Base-by-base conservation (phyloP, 2,329 filamentous ascomycete species). In the Teratosphaeria viscida region DNA sequence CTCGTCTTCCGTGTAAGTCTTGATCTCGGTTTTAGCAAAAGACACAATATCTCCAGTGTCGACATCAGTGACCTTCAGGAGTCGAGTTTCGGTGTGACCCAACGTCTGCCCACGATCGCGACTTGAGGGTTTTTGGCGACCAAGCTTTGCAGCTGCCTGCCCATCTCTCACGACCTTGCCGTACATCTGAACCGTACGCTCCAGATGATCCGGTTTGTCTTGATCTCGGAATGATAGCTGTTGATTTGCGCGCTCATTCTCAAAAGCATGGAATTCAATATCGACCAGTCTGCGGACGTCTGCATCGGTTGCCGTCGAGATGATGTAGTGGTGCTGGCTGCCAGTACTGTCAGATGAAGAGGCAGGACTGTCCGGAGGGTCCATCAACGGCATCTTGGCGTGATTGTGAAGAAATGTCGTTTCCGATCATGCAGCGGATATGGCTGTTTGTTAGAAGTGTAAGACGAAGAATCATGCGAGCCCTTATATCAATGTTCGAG, bases 191-290 rank as follows among this genome's bases (percentile, higher is more conserved):
- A 68, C 59, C 2, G 68, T 63, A 54, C 69, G 64, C 57, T 68
- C 61, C 57, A 67, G 64, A 53, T 72, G 68, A 34, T 60, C 61
- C 2, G 68, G 65, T 35, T 71, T 63, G 12, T 62, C 60, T 34
- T 64, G 59, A 49, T 71, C 67, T 39, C 70, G 63, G 60, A 67
- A 72, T 2, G 70, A 72, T 16, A 72, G 66, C 29, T 68, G 62
- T 35, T 72, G 70, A 55, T 71, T 71, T 29, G 65, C 68, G 29
- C 65, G 64, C 59, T 72, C 70, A 32, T 71, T 59, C 55, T 65
- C 66, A 55, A 71, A 72, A 16, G 70, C 70, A 55, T 74, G 71
- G 62, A 78, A 78, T 61, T 78, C 75, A 54, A 77, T 77, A 61
- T 77, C 71, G 8, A 71, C 69, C 16, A 72, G 65, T 34, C 64